A percentile compares a stretch with the other conserved stretches of the same genome.
Conservation (phyloP, 257 asterid genomes). For the Solanum virginianum region DNA sequence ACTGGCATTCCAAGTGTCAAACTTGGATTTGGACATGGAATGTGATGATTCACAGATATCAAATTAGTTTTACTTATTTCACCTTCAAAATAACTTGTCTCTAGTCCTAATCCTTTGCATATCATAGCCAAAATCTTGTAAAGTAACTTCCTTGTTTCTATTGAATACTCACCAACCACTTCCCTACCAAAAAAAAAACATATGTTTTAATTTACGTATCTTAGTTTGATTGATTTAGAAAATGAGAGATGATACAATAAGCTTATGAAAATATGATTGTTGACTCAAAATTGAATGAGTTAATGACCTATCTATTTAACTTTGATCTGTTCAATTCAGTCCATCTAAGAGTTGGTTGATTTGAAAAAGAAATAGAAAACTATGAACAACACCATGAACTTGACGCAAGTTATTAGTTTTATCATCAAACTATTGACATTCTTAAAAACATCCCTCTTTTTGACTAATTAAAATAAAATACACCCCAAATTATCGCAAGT, state of each 20-base stretch:
- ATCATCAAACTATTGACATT: too few species aligned
- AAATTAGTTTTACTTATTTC: constrained; percentile 28
- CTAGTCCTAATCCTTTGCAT: constrained; percentile 40
- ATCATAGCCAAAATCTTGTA: constrained; percentile 31
- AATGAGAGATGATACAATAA: background rate
- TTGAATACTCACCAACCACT: constrained; percentile 29
- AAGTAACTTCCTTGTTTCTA: constrained; percentile 24
- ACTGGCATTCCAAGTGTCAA: constrained; percentile 51
- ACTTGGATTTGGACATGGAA: constrained; percentile 68
- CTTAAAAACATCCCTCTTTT: too few species aligned
- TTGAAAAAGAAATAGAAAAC: background rate
- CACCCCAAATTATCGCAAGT: too few species aligned
- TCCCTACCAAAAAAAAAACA: background rate
- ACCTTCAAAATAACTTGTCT: constrained; percentile 21
- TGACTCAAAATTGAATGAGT: background rate
- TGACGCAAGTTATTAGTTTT: too few species aligned
- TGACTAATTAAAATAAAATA: too few species aligned
- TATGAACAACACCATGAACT: too few species aligned
- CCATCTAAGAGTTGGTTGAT: background rate
- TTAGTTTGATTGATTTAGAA: background rate
- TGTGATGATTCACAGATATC: constrained; percentile 49
- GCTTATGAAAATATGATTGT: background rate
- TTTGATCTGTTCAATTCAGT: background rate
- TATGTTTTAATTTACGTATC: background rate
- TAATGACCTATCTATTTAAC: background rate